Evolutionary conservation across 2,329 filamentous ascomycete genomes (phyloP), one percentile per base, ranked within the genome.

Genomic region (Botrytis deweyae): DNA sequence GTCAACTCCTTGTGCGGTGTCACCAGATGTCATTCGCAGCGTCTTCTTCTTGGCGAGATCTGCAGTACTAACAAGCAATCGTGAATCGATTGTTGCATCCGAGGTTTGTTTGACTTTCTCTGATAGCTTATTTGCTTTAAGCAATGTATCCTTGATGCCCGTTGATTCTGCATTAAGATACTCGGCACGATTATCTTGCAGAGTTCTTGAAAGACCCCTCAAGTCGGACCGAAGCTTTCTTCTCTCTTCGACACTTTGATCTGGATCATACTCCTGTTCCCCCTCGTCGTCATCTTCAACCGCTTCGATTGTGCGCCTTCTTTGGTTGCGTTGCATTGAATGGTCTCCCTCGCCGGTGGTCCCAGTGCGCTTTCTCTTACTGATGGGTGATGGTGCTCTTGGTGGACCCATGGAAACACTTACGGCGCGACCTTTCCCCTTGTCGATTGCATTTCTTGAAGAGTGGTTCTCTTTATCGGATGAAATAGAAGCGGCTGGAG

Each of bases 11-110:
- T 92, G 90, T 4, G 89, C 89, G 2, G 88, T 84, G 78, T 92
- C 91, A 10, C 94, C 94, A 44, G 93, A 86, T 1, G 92, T 90
- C 40, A 97, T 86, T 70, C 91, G 90, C 62, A 91, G 86, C 0
- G 93, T 91, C 80, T 94, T 94, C 78, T 93, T 93, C 78, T 92
- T 91, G 0, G 92, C 91, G 7, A 97, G 83, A 76, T 98, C 94
- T 8, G 93, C 93, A 0, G 93, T 90, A 76, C 88, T 90, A 67
- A 97, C 92, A 5, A 98, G 87, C 40, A 97, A 86, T n/a, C 93
- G 90, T 0, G 95, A 94, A 81, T 99, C 96, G 75, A 97, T 91
- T 0, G 92, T 93, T 0, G 96, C 96, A 81, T 98, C 96, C 3
- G 91, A 90, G 0, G 96, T 97, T 84, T 98, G 95, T 79, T 92